Conservation (phyloP, 805 yeast genomes). For the Saccharomycopsis fibuligera region DNA sequence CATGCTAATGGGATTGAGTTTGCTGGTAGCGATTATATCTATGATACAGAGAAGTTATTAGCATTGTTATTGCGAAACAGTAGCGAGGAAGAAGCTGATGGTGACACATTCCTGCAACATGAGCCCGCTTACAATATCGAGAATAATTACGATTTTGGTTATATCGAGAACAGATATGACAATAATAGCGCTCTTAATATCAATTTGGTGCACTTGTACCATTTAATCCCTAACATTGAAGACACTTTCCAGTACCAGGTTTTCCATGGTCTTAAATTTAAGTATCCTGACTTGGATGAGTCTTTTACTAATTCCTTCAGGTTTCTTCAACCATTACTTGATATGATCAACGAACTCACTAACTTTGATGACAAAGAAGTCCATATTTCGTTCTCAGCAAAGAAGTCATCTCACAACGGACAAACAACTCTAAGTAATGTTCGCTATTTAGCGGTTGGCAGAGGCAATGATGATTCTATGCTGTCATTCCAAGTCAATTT, state of each 20-base stretch:
- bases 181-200: slow-evolving; percentile 8
- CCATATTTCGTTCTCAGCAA: background rate
- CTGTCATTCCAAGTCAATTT: slow-evolving; percentile 3
- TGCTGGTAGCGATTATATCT: background rate
- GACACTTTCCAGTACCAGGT: slow-evolving; percentile 62
- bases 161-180: no score
- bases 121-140: background rate
- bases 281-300: slow-evolving; percentile 15
- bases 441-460: background rate
- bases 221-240: slow-evolving; percentile 79
- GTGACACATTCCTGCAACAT: no score
- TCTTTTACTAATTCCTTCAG: slow-evolving; percentile 9
- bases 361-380: background rate
- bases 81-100: background rate
- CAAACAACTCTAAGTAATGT: background rate
- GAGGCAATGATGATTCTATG: no score
- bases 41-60: background rate
- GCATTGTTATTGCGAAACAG: no score
- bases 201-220: slow-evolving; percentile 38
- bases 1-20: background rate
- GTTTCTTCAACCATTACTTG: slow-evolving; percentile 2
- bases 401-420: background rate
- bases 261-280: slow-evolving; percentile 9
- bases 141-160: background rate
- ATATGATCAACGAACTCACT: slow-evolving; percentile 2